These are phyloP conservation scores for Pelargonium cotyledonis DNA, from an alignment of 441 rosid genomes.

Conservation along the genomic window DNA sequence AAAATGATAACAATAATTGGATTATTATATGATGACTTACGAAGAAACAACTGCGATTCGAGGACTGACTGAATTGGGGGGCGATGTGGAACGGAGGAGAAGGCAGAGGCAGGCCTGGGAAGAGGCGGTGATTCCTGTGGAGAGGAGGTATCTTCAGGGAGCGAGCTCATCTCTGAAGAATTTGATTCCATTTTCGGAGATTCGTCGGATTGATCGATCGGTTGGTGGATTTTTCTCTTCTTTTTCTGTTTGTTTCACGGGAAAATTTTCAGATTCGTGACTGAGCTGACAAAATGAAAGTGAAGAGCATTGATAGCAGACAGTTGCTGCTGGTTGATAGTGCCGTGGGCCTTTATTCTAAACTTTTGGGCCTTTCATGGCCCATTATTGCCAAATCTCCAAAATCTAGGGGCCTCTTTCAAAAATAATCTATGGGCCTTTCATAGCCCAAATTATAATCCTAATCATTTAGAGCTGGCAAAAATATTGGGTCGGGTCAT, in stretches of 20 bases:
- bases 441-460: too few species aligned
- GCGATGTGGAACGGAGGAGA: not conserved
- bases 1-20: not conserved
- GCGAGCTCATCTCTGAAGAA: not conserved
- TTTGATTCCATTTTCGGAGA: not conserved
- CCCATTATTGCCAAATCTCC: too few species aligned
- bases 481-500: too few species aligned
- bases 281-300: not conserved
- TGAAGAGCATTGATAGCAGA: not conserved
- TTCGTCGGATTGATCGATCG: not conserved
- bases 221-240: not conserved
- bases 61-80: constrained; percentile 1
- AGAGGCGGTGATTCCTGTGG: not conserved
- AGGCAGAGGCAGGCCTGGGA: constrained; percentile 1
- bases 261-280: not conserved
- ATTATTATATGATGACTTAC: not conserved
- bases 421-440: too few species aligned
- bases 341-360: not conserved
- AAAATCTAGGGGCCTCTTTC: too few species aligned
- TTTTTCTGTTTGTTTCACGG: not conserved
- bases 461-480: too few species aligned
- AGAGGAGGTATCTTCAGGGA: not conserved
- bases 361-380: too few species aligned
- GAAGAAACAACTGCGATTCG: not conserved
- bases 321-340: too few species aligned